phyloP scores from a whole-genome alignment of 805 yeast species.

The Candida sanyiensis region DNA sequence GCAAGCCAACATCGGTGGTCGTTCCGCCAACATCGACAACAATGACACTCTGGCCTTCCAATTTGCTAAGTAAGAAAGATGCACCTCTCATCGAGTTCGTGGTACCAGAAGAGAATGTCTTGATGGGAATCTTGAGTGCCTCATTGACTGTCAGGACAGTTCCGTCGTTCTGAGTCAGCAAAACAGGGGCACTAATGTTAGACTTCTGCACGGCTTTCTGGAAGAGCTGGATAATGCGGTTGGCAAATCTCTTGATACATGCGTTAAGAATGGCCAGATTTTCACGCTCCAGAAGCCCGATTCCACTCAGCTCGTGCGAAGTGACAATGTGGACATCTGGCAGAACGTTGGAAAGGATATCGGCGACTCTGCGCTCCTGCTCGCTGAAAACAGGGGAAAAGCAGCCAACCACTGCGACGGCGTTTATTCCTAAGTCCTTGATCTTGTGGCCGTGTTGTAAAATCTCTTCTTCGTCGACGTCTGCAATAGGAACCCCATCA shows the following conservation, averaged over 20 bases:
- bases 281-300: slow-evolving; percentile 42
- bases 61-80: slow-evolving; percentile 30
- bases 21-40: slow-evolving; percentile 49
- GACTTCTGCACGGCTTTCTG: slow-evolving; percentile 31
- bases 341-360: slow-evolving; percentile 30
- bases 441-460: slow-evolving; percentile 29
- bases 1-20: slow-evolving; percentile 43
- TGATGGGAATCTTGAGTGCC: slow-evolving; percentile 37
- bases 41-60: slow-evolving; percentile 26
- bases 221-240: slow-evolving; percentile 35
- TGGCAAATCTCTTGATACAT: slow-evolving; percentile 38
- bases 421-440: slow-evolving; percentile 28
- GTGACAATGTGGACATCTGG: slow-evolving; percentile 33
- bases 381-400: slow-evolving; percentile 34
- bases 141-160: slow-evolving; percentile 39
- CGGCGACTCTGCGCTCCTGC: slow-evolving; percentile 34
- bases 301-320: slow-evolving; percentile 38
- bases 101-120: slow-evolving; percentile 46
- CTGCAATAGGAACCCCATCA: slow-evolving; percentile 35
- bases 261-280: slow-evolving; percentile 44
- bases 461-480: slow-evolving; percentile 29
- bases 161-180: slow-evolving; percentile 43
- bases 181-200: slow-evolving; percentile 31
- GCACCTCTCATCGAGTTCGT: slow-evolving; percentile 48
- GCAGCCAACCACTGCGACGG: slow-evolving; percentile 37